phyloP scores from a whole-genome alignment of 2,329 filamentous ascomycete species.

The Paecilomyces dactylethromorphus region DNA sequence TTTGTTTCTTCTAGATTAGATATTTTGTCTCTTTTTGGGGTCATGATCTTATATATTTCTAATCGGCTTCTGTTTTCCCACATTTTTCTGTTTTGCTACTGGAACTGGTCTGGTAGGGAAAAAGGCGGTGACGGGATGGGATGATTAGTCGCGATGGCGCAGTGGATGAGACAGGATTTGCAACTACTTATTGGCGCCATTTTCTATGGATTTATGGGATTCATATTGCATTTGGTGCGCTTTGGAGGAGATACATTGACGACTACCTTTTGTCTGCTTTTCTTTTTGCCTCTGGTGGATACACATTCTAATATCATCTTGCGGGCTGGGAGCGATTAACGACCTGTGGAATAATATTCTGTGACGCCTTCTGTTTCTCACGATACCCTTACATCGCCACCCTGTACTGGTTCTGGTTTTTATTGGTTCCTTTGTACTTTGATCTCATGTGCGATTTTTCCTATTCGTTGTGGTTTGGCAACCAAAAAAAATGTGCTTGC shows the following conservation, averaged over 20 bases:
- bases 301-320: background rate
- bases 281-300: background rate
- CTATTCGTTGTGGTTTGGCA: background rate
- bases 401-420: background rate
- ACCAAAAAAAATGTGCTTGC: background rate
- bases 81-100: background rate
- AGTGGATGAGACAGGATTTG: background rate
- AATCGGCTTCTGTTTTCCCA: background rate
- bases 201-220: background rate
- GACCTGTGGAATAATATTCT: background rate
- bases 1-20: background rate
- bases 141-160: background rate
- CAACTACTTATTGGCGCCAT: background rate
- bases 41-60: background rate
- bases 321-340: background rate
- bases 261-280: background rate
- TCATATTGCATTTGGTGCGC: background rate
- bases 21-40: background rate
- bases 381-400: background rate
- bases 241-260: background rate
- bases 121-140: background rate
- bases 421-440: background rate
- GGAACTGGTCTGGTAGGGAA: background rate
- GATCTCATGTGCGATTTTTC: background rate
- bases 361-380: background rate